Conservation (phyloP, 2,329 filamentous ascomycete genomes). For the Sclerotinia spermophila region DNA sequence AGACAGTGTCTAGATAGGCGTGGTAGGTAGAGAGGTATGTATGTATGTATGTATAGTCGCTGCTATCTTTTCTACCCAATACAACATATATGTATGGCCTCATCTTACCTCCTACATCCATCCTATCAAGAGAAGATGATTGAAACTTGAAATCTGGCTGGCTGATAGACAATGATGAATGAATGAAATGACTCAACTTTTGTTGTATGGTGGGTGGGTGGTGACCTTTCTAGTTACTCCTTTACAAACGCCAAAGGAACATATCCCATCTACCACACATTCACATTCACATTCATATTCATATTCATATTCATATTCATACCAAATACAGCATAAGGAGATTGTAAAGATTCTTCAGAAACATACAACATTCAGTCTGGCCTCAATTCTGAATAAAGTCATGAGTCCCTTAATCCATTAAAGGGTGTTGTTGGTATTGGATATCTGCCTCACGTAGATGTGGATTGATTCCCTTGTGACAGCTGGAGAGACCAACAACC, state of each 20-base stretch:
- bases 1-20: background rate
- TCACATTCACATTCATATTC: background rate
- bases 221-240: background rate
- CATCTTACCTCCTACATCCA: background rate
- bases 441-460: conserved; percentile 2
- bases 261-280: background rate
- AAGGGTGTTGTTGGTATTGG: background rate
- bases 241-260: background rate
- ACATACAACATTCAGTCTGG: conserved; percentile 4
- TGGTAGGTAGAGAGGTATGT: too few species aligned
- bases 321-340: background rate
- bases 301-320: background rate
- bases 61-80: background rate
- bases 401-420: conserved; percentile 1
- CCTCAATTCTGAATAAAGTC: background rate
- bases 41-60: too few species aligned
- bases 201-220: background rate
- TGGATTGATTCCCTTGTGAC: conserved; percentile 1
- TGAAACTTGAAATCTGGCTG: background rate
- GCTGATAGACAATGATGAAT: background rate
- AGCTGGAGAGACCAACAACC: background rate
- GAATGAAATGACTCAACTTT: conserved; percentile 6
- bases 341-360: background rate
- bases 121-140: conserved; percentile 2
- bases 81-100: background rate